phyloP scores from a whole-genome alignment of 257 asterid genomes.

The Przewalskia tangutica region DNA sequence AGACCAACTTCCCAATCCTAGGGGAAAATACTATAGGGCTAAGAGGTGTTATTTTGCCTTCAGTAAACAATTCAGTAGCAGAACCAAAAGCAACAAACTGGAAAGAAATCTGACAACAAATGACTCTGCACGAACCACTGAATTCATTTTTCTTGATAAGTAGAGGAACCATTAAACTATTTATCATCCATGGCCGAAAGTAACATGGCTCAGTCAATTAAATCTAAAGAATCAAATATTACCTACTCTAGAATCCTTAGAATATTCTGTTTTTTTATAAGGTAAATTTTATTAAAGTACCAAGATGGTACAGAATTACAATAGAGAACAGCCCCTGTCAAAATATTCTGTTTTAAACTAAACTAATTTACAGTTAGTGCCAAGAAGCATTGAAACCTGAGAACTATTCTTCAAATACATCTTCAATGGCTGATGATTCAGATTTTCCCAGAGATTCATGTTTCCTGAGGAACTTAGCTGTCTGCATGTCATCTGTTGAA shows the following conservation, averaged over 20 bases:
- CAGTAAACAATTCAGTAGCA: not conserved
- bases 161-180: not conserved
- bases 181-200: not conserved
- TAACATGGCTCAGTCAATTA: not conserved
- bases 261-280: not conserved
- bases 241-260: not conserved
- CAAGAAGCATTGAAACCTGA: conserved; percentile 34
- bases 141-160: not conserved
- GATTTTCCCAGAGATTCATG: conserved; percentile 15
- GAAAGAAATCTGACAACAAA: not conserved
- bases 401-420: conserved; percentile 18
- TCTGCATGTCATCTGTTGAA: conserved; percentile 26
- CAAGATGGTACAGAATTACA: no score
- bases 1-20: not conserved
- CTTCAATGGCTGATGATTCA: conserved; percentile 18
- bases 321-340: no score
- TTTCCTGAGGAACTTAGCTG: conserved; percentile 20
- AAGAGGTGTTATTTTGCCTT: not conserved
- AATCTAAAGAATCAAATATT: not conserved
- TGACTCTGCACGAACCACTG: not conserved
- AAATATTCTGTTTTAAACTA: not conserved
- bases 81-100: not conserved
- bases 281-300: no score
- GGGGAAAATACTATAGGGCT: not conserved
- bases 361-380: not conserved